Evolutionary conservation across 305 asterid genomes (phyloP).

Genomic region (Rubia peregrina): DNA sequence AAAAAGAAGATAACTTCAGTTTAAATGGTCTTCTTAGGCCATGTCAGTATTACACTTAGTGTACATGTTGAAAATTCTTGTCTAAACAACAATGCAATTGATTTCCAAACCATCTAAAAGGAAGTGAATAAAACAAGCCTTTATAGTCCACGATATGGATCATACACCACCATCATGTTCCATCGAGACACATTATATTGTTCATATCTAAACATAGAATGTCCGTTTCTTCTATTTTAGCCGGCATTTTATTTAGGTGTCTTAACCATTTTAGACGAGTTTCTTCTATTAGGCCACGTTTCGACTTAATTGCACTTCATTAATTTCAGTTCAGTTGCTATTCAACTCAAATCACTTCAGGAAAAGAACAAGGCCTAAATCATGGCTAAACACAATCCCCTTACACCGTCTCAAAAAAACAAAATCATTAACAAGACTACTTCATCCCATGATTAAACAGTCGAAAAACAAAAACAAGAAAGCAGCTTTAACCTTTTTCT

Average conservation of each 20-base stretch:
- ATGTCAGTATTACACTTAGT: neutral
- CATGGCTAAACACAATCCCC: neutral
- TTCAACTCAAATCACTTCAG: neutral
- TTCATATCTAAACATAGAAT: too few relatives aligned
- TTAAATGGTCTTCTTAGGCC: neutral
- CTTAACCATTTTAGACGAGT: too few relatives aligned
- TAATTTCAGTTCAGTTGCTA: neutral
- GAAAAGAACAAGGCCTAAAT: neutral
- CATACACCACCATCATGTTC: neutral
- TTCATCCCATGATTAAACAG: neutral
- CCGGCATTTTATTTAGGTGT: too few relatives aligned
- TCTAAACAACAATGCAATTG: neutral
- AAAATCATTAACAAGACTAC: neutral
- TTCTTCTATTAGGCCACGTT: too few relatives aligned
- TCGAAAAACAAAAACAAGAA: neutral
- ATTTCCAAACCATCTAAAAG: neutral
- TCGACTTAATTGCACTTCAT: neutral
- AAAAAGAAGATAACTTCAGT: too few relatives aligned
- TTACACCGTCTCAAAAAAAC: neutral
- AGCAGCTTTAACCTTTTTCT: conserved; percentile 31
- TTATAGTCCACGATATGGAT: neutral
- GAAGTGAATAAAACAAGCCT: neutral
- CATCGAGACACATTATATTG: too few relatives aligned
- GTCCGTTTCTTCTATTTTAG: too few relatives aligned
- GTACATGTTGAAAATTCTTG: neutral